phyloP scores from a whole-genome alignment of 129 eudicot genomes.

The Apium graveolens region DNA sequence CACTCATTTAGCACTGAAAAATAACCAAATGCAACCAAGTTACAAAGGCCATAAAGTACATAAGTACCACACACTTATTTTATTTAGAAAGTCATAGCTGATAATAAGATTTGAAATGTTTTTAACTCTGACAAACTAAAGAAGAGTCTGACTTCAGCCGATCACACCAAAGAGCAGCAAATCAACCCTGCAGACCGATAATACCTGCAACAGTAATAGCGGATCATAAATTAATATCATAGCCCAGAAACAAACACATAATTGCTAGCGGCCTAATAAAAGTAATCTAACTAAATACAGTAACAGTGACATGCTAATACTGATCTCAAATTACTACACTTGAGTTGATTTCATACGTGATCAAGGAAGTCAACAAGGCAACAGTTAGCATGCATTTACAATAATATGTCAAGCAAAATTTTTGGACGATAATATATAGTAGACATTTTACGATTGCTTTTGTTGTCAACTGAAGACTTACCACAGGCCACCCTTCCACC shows the following conservation, averaged over 20 bases:
- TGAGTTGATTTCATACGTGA: background rate
- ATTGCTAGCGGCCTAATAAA: too few relatives aligned
- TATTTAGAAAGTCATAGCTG: background rate
- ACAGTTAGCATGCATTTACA: background rate
- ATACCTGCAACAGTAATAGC: background rate
- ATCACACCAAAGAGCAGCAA: background rate
- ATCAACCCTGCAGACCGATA: slow-evolving; percentile 5
- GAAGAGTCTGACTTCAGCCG: background rate
- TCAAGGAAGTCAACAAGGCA: background rate
- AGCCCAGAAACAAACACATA: background rate
- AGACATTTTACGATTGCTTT: background rate
- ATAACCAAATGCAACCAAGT: background rate
- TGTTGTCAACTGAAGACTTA: background rate
- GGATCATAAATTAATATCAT: background rate
- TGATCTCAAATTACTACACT: background rate
- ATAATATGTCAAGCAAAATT: background rate
- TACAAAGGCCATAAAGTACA: background rate
- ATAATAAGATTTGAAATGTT: background rate
- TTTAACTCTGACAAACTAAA: background rate
- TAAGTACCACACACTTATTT: background rate
- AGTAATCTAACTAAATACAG: too few relatives aligned
- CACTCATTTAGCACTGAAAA: background rate
- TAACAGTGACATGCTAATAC: too few relatives aligned
- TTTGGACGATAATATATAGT: background rate
- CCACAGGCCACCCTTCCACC: slow-evolving; percentile 9